phyloP scores from a whole-genome alignment of 768 basidiomycete genomes.

The Lentinula boryana region DNA sequence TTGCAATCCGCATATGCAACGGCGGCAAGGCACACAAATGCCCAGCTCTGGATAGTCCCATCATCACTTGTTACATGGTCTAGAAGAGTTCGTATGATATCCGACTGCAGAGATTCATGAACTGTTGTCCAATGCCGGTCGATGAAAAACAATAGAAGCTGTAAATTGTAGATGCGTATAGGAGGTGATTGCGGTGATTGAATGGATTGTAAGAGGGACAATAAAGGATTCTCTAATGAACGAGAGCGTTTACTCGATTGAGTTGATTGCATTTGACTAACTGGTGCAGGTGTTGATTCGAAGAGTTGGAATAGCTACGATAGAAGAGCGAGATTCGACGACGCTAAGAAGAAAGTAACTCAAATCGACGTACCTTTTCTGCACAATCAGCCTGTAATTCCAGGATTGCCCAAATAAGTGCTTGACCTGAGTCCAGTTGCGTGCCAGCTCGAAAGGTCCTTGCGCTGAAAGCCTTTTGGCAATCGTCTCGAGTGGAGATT shows the following conservation, averaged over 20 bases:
- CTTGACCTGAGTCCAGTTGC: constrained; percentile 65
- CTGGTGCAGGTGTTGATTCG: constrained; percentile 41
- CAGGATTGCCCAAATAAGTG: constrained; percentile 71
- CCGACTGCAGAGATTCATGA: constrained; percentile 49
- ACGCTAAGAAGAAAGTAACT: not conserved
- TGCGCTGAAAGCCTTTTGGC: constrained; percentile 44
- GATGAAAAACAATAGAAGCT: constrained; percentile 81
- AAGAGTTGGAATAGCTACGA: constrained; percentile 58
- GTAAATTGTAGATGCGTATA: constrained; percentile 49
- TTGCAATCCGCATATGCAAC: constrained; percentile 48
- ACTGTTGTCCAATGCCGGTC: constrained; percentile 69
- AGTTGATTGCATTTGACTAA: constrained; percentile 13
- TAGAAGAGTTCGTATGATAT: constrained; percentile 49
- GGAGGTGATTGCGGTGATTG: constrained; percentile 23
- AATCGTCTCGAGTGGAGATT: constrained; percentile 15
- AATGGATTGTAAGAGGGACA: constrained; percentile 46
- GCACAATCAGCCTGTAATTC: constrained; percentile 80
- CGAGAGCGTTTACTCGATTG: constrained; percentile 45
- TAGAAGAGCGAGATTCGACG: not conserved
- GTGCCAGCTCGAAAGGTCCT: constrained; percentile 68
- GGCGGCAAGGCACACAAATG: constrained; percentile 73
- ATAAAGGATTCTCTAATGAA: constrained; percentile 50
- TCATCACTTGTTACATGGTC: constrained; percentile 64
- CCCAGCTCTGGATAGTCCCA: constrained; percentile 70
- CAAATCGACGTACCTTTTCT: constrained; percentile 44